Conservation (phyloP, 805 yeast genomes). For the Limtongia smithiae region DNA sequence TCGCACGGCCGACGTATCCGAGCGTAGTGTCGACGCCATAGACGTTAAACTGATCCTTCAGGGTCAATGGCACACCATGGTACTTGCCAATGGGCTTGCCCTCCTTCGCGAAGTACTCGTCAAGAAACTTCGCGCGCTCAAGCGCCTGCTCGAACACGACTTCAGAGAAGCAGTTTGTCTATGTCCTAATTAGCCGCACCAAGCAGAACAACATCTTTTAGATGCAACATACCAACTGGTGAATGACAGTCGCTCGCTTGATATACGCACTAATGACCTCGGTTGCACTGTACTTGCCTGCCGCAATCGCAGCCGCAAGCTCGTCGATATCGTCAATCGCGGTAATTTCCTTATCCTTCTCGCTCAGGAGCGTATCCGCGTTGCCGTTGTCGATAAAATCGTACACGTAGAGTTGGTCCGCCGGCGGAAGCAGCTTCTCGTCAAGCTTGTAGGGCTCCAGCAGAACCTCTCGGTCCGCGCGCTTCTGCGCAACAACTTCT, state of each 20-base stretch:
- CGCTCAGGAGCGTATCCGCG: constrained; percentile 26
- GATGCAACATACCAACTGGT: constrained; percentile 18
- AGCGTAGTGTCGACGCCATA: constrained; percentile 52
- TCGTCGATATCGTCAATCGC: constrained; percentile 26
- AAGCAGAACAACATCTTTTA: neutral
- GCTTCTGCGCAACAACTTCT: constrained; percentile 28
- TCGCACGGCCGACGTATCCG: constrained; percentile 30
- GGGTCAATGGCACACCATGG: constrained; percentile 65
- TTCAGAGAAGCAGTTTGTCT: constrained; percentile 38
- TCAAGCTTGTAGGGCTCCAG: constrained; percentile 31
- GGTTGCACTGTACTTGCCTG: constrained; percentile 41
- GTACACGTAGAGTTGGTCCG: constrained; percentile 27
- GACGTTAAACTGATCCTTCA: constrained; percentile 62
- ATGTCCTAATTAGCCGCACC: neutral
- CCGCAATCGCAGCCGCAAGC: constrained; percentile 25
- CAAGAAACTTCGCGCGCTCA: constrained; percentile 52
- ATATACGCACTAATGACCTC: constrained; percentile 47
- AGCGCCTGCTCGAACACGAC: constrained; percentile 57
- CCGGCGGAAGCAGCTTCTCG: constrained; percentile 28
- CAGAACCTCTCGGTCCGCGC: constrained; percentile 28
- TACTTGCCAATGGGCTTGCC: constrained; percentile 60
- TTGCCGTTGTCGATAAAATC: constrained; percentile 27
- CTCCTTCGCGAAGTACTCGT: constrained; percentile 43
- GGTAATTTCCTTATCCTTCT: constrained; percentile 33
- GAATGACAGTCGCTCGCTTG: constrained; percentile 30